Evolutionary conservation across 495 filamentous ascomycete species (phyloP).

Genomic region (Aspergillus diversus): DNA sequence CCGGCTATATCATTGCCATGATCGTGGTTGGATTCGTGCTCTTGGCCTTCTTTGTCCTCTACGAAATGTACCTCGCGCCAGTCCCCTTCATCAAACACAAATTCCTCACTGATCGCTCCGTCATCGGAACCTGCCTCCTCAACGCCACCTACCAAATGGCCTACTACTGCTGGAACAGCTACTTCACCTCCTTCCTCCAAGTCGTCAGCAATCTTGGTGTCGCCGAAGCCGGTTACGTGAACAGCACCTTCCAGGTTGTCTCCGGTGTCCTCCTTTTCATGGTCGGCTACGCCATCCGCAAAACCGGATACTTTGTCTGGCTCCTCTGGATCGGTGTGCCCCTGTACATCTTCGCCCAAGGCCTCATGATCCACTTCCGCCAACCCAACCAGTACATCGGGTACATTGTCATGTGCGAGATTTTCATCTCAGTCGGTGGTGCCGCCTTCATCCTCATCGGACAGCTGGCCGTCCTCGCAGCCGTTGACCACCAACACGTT

Average conservation of each 20-base stretch:
- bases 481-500: constrained; percentile 65
- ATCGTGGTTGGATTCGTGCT: constrained; percentile 59
- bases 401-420: constrained; percentile 73
- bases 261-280: constrained; percentile 51
- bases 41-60: constrained; percentile 57
- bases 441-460: constrained; percentile 61
- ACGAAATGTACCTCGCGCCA: constrained; percentile 58
- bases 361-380: constrained; percentile 71
- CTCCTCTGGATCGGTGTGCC: constrained; percentile 61
- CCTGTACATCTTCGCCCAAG: constrained; percentile 57
- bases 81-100: constrained; percentile 60
- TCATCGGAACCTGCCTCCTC: constrained; percentile 63
- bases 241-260: constrained; percentile 54
- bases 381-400: constrained; percentile 59
- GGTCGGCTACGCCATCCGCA: constrained; percentile 56
- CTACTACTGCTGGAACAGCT: constrained; percentile 57
- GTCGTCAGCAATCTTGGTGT: constrained; percentile 65
- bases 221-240: constrained; percentile 57
- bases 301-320: constrained; percentile 58
- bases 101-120: constrained; percentile 64
- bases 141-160: constrained; percentile 61
- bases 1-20: constrained; percentile 57
- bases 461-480: constrained; percentile 71
- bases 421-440: constrained; percentile 69
- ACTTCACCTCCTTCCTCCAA: constrained; percentile 73